These are phyloP conservation scores for Diaporthe batatas DNA, from an alignment of 2,329 filamentous ascomycete species.

Conservation along the genomic window DNA sequence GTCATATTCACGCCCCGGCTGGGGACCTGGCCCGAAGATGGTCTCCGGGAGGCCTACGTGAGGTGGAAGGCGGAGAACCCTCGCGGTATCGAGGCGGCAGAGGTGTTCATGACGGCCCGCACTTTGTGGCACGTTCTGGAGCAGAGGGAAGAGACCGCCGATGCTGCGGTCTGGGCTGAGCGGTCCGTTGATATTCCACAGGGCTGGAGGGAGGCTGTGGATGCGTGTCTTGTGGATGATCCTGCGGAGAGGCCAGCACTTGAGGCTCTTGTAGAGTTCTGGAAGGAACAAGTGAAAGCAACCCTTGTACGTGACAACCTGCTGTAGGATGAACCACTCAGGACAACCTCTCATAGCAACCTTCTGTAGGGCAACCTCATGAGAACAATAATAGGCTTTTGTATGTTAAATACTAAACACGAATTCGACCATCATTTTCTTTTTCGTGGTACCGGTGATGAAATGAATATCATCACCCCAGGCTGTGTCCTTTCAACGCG, in stretches of 20 bases:
- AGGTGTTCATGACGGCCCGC: not conserved
- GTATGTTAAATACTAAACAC: too few relatives aligned
- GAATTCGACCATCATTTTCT: too few relatives aligned
- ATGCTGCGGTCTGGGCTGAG: not conserved
- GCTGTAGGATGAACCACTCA: too few relatives aligned
- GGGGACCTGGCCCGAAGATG: not conserved
- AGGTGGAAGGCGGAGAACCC: slow-evolving; percentile 2
- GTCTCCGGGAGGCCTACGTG: not conserved
- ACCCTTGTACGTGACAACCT: too few relatives aligned
- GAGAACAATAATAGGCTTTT: too few relatives aligned
- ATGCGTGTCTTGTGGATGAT: not conserved
- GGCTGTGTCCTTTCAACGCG: too few relatives aligned
- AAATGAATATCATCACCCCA: not conserved
- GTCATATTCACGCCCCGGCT: slow-evolving; percentile 5
- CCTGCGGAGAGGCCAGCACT: not conserved
- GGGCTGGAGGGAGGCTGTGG: not conserved
- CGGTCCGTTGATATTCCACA: not conserved
- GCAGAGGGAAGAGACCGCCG: slow-evolving; percentile 3
- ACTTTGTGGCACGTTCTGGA: slow-evolving; percentile 3
- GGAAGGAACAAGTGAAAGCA: not conserved
- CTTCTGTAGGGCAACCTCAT: too few relatives aligned
- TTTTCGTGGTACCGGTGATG: too few relatives aligned
- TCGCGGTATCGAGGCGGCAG: slow-evolving; percentile 1
- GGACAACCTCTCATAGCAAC: too few relatives aligned
- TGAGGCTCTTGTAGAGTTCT: not conserved